Conservation (phyloP, 768 basidiomycete genomes). For the Psilocybe cubensis region DNA sequence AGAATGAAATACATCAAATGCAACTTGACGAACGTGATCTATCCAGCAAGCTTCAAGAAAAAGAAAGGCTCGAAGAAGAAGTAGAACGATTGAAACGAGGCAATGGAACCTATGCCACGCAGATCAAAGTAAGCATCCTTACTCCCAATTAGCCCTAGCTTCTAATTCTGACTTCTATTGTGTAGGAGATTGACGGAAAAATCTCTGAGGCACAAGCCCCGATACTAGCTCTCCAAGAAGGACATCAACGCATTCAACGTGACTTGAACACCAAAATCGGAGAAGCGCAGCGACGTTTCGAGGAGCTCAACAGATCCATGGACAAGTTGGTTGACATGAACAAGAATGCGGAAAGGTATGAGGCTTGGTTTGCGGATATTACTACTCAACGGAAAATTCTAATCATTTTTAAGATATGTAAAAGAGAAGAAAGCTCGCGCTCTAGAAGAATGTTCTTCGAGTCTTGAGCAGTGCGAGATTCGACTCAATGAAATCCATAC, state of each 20-base stretch:
- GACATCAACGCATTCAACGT: slow-evolving; percentile 50
- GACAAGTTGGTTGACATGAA: slow-evolving; percentile 66
- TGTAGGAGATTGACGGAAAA: slow-evolving; percentile 65
- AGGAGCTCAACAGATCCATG: slow-evolving; percentile 66
- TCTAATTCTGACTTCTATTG: not conserved
- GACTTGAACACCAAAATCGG: slow-evolving; percentile 52
- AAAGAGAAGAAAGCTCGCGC: slow-evolving; percentile 65
- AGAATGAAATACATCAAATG: slow-evolving; percentile 64
- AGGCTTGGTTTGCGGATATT: not conserved
- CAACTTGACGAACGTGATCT: slow-evolving; percentile 64
- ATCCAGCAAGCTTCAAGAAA: slow-evolving; percentile 61
- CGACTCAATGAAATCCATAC: slow-evolving; percentile 40
- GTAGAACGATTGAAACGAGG: slow-evolving; percentile 65
- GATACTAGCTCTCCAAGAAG: slow-evolving; percentile 63
- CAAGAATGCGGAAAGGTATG: slow-evolving; percentile 68
- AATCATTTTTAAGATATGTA: slow-evolving; percentile 59
- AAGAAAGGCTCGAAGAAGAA: slow-evolving; percentile 54
- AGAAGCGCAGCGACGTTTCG: slow-evolving; percentile 56
- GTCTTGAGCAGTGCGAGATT: slow-evolving; percentile 47
- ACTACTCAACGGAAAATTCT: not conserved
- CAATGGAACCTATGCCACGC: slow-evolving; percentile 43
- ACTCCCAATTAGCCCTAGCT: not conserved
- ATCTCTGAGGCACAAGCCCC: slow-evolving; percentile 66
- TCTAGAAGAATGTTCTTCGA: slow-evolving; percentile 60
- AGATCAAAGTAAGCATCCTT: slow-evolving; percentile 50